Evolutionary conservation across 257 asterid genomes (phyloP), one percentile per base, ranked within the genome.

Genomic region (Scutellaria barbata): DNA sequence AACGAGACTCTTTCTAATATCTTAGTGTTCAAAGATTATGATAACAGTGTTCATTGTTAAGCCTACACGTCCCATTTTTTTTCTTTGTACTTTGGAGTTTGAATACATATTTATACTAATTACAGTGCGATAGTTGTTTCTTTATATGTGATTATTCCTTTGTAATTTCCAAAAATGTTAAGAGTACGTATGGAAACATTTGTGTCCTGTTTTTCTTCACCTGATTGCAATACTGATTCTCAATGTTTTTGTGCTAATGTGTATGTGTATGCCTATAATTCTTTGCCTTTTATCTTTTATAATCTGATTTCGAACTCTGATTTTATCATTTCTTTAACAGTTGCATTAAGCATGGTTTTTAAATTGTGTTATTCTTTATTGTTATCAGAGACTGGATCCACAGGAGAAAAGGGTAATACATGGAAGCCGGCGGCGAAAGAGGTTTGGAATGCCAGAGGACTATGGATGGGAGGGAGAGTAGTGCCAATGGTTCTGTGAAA

Each of bases 401-500:
- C 80, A 86, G 84, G 81, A 87, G 97, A 89, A 84, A 84, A 90
- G 85, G 86, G 68, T 72, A 60, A 57, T 83, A 57, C 75, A 92
- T 90, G 97, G 98, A 81, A 88, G 92, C 39, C 63, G 87, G 66
- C 77, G 85, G 76, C 80, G 96, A 82, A 92, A 87, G 79, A 82
- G 94, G 87, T 83, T 84, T 85, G 90, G 96, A 65, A 80, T 81
- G 87, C 92, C 92, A 68, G 97, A 86, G 60, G 97, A 87, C 81
- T 86, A 81, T 80, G 88, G 90, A 66, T 89, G 97, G 93, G 96
- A 92, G 79, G 93, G 95, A 77, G 93, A 88, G 73, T 87, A 71
- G 76, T 60, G 70, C 39, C 75, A 85, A 75, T 81, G 85, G 88
- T 68, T 77, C 81, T 18, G 73, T 71, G 42, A 76, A 78, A 77